A percentile compares a stretch with the other conserved stretches of the same genome.
phyloP scores from a whole-genome alignment of 2,329 filamentous ascomycete species.

The Sporothrix phasma region DNA sequence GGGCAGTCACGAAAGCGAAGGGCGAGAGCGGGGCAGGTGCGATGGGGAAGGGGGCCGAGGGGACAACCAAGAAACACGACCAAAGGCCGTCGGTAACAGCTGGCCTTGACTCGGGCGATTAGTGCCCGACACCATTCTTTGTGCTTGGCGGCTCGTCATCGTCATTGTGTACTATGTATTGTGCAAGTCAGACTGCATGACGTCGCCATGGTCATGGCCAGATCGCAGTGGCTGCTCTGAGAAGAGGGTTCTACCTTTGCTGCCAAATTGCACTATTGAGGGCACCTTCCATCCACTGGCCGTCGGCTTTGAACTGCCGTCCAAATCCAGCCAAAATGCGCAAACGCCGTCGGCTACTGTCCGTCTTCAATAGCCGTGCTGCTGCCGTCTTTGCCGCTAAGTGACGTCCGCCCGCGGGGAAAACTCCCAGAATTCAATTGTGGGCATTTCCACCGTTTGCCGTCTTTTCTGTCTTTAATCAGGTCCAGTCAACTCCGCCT shows the following conservation, averaged over 20 bases:
- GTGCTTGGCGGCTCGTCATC: too few species aligned
- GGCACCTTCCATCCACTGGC: too few species aligned
- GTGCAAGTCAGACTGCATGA: too few species aligned
- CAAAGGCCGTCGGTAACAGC: too few species aligned
- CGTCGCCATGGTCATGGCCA: too few species aligned
- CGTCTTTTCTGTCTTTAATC: not conserved
- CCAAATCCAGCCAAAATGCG: not conserved
- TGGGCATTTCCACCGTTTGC: not conserved
- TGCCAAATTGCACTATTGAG: too few species aligned
- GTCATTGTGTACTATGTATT: too few species aligned
- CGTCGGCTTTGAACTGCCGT: not conserved
- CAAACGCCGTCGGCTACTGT: not conserved
- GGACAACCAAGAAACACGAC: too few species aligned
- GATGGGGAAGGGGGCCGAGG: not conserved
- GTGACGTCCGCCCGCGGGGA: not conserved
- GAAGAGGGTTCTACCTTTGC: too few species aligned
- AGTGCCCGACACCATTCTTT: not conserved
- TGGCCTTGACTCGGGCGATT: not conserved
- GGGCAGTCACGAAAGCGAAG: not conserved
- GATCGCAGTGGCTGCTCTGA: too few species aligned
- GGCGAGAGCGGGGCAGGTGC: constrained; percentile 7
- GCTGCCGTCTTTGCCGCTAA: not conserved
- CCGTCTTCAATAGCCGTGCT: not conserved
- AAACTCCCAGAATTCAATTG: not conserved
- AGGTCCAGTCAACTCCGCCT: too few species aligned